Evolutionary conservation across 2,329 filamentous ascomycete species (phyloP).

Genomic region (Sporothrix pseudoabietina): DNA sequence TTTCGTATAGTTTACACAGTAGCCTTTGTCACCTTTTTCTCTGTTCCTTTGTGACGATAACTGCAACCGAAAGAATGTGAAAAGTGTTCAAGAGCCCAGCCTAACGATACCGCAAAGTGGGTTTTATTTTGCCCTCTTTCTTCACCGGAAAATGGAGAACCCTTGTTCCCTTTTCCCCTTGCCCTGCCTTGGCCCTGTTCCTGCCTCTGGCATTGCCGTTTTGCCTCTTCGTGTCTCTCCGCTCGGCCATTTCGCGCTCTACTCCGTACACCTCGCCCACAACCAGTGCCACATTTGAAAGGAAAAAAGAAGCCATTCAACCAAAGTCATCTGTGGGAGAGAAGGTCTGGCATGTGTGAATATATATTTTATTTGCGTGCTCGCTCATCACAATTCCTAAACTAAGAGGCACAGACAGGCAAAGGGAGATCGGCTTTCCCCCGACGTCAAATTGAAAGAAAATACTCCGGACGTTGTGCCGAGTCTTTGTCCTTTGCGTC

Average conservation of each 20-base stretch:
- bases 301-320: background rate
- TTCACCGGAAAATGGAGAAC: background rate
- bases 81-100: slow-evolving; percentile 9
- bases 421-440: background rate
- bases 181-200: slow-evolving; percentile 1
- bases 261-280: background rate
- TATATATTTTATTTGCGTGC: background rate
- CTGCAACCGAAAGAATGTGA: background rate
- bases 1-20: background rate
- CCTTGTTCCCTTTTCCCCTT: background rate
- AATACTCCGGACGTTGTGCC: background rate
- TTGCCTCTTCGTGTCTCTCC: slow-evolving; percentile 15
- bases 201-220: background rate
- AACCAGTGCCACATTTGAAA: background rate
- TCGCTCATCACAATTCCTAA: slow-evolving; percentile 23
- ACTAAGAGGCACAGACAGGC: background rate
- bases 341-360: background rate
- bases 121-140: background rate
- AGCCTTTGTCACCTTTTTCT: background rate
- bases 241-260: slow-evolving; percentile 18
- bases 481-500: background rate
- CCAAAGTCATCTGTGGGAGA: background rate
- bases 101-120: background rate
- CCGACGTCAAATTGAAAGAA: background rate
- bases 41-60: slow-evolving; percentile 17